Conservation (phyloP, 192 early-diverging fungal species). For the Bifiguratus adelaidae region DNA sequence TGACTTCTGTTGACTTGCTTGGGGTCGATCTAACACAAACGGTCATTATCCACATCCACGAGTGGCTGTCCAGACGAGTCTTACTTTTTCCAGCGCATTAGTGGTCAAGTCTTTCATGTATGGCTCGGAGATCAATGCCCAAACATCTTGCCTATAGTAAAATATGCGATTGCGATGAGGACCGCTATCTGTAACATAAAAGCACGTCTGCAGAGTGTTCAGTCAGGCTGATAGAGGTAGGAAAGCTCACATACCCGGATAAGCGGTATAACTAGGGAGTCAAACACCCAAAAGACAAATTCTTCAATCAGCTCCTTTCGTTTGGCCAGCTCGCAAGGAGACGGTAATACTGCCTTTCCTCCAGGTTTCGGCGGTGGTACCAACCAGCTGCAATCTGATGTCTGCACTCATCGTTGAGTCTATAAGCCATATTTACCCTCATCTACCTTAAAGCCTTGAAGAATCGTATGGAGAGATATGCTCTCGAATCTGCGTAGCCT, state of each 20-base stretch:
- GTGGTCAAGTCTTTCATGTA: no score
- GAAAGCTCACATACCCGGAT: constrained; percentile 28
- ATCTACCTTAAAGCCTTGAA: constrained; percentile 43
- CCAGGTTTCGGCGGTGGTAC: background rate
- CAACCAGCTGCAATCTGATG: background rate
- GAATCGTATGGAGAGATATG: constrained; percentile 36
- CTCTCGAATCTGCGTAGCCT: constrained; percentile 47
- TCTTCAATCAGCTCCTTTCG: constrained; percentile 41
- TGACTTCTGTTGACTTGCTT: background rate
- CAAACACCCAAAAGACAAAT: constrained; percentile 58
- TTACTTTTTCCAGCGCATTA: background rate
- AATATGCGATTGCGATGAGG: constrained; percentile 49
- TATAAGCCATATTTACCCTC: constrained; percentile 9
- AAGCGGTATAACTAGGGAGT: constrained; percentile 44
- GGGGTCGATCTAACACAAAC: no score
- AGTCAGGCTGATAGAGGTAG: background rate
- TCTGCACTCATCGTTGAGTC: background rate
- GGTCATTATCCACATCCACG: no score
- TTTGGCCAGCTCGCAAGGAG: constrained; percentile 29
- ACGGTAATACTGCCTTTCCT: background rate
- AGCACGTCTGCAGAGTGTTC: constrained; percentile 31
- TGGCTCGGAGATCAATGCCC: constrained; percentile 40
- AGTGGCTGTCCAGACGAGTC: background rate
- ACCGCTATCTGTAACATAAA: constrained; percentile 75
- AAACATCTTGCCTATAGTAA: constrained; percentile 72